phyloP scores from a whole-genome alignment of 305 asterid species.

The Rubia peregrina region DNA sequence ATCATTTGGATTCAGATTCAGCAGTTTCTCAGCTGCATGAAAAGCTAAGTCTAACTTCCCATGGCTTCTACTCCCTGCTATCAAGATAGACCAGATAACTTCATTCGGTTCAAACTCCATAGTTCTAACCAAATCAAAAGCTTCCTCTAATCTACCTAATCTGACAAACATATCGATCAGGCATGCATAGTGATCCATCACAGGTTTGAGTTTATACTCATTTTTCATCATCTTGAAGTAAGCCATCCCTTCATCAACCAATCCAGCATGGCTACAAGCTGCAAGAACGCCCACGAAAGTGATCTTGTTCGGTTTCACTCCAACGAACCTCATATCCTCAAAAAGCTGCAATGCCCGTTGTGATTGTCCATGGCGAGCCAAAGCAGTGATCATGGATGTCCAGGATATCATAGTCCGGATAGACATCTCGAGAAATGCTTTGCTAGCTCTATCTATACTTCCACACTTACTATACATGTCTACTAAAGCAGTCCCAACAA shows the following conservation, averaged over 20 bases:
- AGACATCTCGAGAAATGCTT: conserved; percentile 75
- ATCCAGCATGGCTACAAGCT: conserved; percentile 88
- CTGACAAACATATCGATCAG: conserved; percentile 74
- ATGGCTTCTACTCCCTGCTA: conserved; percentile 81
- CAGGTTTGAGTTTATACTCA: conserved; percentile 58
- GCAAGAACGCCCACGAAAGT: conserved; percentile 85
- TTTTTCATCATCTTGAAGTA: conserved; percentile 71
- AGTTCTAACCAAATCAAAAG: conserved; percentile 55
- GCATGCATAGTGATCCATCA: conserved; percentile 76
- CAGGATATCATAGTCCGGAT: conserved; percentile 74
- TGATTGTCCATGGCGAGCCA: conserved; percentile 64
- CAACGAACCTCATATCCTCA: conserved; percentile 77
- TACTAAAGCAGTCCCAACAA: conserved; percentile 77
- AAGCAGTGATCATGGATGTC: conserved; percentile 79
- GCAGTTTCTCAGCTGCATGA: conserved; percentile 72
- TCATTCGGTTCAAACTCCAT: conserved; percentile 50
- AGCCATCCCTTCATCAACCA: conserved; percentile 60
- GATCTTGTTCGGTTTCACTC: conserved; percentile 71
- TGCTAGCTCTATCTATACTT: conserved; percentile 60
- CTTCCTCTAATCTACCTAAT: conserved; percentile 65
- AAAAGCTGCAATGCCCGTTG: conserved; percentile 63
- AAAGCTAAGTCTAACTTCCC: conserved; percentile 59
- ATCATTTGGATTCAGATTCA: conserved; percentile 58
- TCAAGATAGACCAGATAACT: conserved; percentile 66
- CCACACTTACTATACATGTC: conserved; percentile 94